Percentiles rank a stretch among this genome's conserved stretches.
Conservation (phyloP, 768 basidiomycete species). For the Chalciporus piperatus region DNA sequence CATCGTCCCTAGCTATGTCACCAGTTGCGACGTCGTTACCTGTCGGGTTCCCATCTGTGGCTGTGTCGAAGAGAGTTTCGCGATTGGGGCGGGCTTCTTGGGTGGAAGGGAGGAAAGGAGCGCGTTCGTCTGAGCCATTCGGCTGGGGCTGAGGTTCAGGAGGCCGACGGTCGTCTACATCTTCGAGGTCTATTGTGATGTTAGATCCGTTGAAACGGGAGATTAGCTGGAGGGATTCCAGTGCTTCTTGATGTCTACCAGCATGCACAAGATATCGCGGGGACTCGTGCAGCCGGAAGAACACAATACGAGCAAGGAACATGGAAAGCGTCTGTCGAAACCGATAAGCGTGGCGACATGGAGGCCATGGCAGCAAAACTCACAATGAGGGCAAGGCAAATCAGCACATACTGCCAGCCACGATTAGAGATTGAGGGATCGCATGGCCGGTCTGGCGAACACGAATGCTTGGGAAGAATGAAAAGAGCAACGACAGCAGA, state of each 20-base stretch:
- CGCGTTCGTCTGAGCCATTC: conserved; percentile 25
- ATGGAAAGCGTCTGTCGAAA: conserved; percentile 71
- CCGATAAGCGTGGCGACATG: neutral
- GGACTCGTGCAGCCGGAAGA: conserved; percentile 93
- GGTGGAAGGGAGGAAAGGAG: conserved; percentile 23
- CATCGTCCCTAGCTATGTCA: conserved; percentile 17
- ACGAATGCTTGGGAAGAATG: conserved; percentile 76
- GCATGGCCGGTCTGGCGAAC: conserved; percentile 52
- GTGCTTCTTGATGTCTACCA: conserved; percentile 79
- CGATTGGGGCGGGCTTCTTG: conserved; percentile 10
- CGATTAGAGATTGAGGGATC: conserved; percentile 66
- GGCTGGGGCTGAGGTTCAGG: conserved; percentile 17
- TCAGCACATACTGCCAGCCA: conserved; percentile 89
- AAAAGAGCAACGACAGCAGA: conserved; percentile 77
- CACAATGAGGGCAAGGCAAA: conserved; percentile 77
- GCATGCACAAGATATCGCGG: conserved; percentile 91
- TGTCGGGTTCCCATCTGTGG: conserved; percentile 25
- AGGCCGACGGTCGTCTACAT: conserved; percentile 54
- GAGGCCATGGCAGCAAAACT: conserved; percentile 30
- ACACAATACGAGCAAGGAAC: conserved; percentile 82
- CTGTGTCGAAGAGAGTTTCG: conserved; percentile 13
- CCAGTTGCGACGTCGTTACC: neutral
- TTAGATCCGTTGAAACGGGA: conserved; percentile 82
- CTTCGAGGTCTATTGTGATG: conserved; percentile 62
- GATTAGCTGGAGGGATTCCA: conserved; percentile 80